Evolutionary conservation across 1,139 yeast species (phyloP).

Genomic region (Blastobotrys ciferrii): DNA sequence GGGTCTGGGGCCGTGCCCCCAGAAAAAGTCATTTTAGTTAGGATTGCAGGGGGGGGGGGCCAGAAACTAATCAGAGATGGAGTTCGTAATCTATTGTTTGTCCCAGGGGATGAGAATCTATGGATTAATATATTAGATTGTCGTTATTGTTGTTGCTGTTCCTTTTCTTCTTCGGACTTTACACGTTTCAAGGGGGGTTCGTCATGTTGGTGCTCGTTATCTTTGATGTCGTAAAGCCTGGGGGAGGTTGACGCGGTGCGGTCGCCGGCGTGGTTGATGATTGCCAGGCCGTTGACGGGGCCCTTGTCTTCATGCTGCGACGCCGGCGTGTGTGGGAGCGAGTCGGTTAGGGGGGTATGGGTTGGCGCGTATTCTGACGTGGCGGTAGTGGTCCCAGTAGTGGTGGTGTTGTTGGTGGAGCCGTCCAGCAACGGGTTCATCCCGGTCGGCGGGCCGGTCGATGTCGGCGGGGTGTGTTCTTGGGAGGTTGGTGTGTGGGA

Average conservation of each 20-base stretch:
- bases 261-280: conserved; percentile 13
- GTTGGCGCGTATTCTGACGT: conserved; percentile 20
- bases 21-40: no score
- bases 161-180: conserved; percentile 11
- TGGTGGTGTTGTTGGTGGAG: background rate
- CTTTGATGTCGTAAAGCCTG: conserved; percentile 11
- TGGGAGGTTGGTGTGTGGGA: background rate
- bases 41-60: no score
- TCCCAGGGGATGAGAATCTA: no score
- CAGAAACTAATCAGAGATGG: no score
- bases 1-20: no score
- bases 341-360: conserved; percentile 26
- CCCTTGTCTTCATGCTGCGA: conserved; percentile 10
- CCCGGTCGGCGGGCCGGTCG: no score
- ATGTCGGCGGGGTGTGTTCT: conserved; percentile 4
- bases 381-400: background rate
- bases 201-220: conserved; percentile 3
- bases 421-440: background rate
- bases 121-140: background rate
- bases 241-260: conserved; percentile 12
- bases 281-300: conserved; percentile 18
- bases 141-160: conserved; percentile 1
- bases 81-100: no score
- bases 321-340: conserved; percentile 25
- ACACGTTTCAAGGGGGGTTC: conserved; percentile 10